Evolutionary conservation across 345 rosid genomes (phyloP), one percentile per base, ranked within the genome.

Genomic region (Camelina hispida): DNA sequence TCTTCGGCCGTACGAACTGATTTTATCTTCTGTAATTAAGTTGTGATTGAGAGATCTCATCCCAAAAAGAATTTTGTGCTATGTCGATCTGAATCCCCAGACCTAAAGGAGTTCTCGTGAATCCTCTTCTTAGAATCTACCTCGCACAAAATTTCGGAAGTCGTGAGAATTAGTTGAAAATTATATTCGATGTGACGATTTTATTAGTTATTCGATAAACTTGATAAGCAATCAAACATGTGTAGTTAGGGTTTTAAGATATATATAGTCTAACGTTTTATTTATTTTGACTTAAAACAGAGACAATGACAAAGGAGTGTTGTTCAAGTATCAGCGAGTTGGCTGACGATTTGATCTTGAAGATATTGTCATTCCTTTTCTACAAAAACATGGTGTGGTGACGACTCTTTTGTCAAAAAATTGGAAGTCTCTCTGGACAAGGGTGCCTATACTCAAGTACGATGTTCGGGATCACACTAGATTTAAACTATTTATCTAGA

Each of bases 401-500:
- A 46, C 50, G 7, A 46, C 18, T n/a, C 50, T 46, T 46, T 46
- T 46, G 18, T 46, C 18, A 15, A 15, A 6, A 46, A 15, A n/a
- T 2, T 46, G 50, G 50, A 46, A 46, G n/a, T 46, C 18, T 44
- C 50, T 44, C 1, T 44, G 50, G 50, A 44, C 50, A 44, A 44
- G 9, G 50, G 50, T 44, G 17, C 50, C 18, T 15, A 44, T 15
- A 44, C 50, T 44, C 50, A n/a, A 44, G 17, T 15, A 5, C 17
- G 17, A 44, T 44, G 50, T 44, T 44, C 9, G 3, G 50, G 17
- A 59, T 9, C 23, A 2, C 44, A 10, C 15, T 59, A 34, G 23
- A 3, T 59, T 59, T 59, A 15, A 35, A 59, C 20, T 3, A n/a
- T 35, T 59, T 37, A 16, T 59, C 18, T 48, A 66, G 70, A 66